Evolutionary conservation across 192 early-diverging fungal genomes (phyloP), one percentile per base, ranked within the genome.

Genomic region (Martensiomyces pterosporus): DNA sequence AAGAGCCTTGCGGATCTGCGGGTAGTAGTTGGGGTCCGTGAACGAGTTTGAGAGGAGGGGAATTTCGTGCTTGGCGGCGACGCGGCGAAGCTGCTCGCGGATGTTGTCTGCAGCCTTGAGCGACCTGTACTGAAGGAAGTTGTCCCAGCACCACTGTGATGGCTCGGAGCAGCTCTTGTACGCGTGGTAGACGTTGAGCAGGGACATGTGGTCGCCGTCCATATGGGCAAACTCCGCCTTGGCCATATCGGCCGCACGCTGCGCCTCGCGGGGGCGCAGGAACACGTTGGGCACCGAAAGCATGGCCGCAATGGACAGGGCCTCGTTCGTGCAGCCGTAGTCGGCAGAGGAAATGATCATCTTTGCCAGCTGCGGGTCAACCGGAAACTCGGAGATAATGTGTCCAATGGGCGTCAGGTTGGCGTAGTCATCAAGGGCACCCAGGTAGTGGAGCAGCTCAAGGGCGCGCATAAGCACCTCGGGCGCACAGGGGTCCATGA

Each of bases 401-500:
- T 83, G 75, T 33, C 97, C 97, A 24, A 82, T 50, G 10, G 76
- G 53, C 15, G 95, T 99, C 45, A 99, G 60, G 39, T 95, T 83
- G 29, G 94, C 94, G 64, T 98, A 93, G 60, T 96, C 93, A 47
- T 96, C 89, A 33, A 99, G 67, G 9, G 91, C 95, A 8, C 83
- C 95, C 17, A 99, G 79, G 53, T 93, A 98, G 59, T 98, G 93
- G 10, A 99, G 64, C 22, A 96, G 67, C 69, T 98, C 97, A 21
- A 99, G 73, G 5, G 97, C 97, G 39, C 95, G 83, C 94, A 98
- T 99, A 36, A 98, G 64, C 1, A 95, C 98, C 66, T 98, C 94
- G 4, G 95, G 95, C 0, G 97, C 95, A 51, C 94, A 95, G 14
- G 97, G 92, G 52, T 99, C 97, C 93, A 99, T 97, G 39, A 98